phyloP scores from a whole-genome alignment of 2,329 filamentous ascomycete genomes.

The Simplicillium sp. region DNA sequence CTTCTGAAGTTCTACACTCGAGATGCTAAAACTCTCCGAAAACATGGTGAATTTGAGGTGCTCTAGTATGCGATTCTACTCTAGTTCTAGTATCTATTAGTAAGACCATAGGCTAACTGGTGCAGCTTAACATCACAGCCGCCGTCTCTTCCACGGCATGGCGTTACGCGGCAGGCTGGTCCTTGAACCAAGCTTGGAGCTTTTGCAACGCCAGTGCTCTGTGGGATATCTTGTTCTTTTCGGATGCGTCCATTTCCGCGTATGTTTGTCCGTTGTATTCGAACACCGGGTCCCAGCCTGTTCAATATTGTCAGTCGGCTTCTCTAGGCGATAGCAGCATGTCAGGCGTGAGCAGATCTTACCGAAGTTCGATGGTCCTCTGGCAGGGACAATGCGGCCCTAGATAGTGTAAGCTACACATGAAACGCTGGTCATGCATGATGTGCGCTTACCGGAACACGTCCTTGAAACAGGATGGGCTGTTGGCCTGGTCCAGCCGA shows the following conservation, averaged over 20 bases:
- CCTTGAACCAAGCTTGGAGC: constrained; percentile 70
- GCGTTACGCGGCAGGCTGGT: constrained; percentile 13
- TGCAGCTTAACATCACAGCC: background rate
- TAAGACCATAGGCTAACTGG: background rate
- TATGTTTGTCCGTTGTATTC: constrained; percentile 83
- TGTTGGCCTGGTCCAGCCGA: constrained; percentile 76
- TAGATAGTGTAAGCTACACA: constrained; percentile 11
- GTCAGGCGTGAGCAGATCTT: constrained; percentile 22
- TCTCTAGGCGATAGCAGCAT: background rate
- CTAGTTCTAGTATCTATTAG: background rate
- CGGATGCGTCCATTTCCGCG: constrained; percentile 80
- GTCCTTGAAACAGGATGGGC: constrained; percentile 82
- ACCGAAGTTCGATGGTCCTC: constrained; percentile 80
- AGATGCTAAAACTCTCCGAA: constrained; percentile 55
- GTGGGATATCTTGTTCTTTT: constrained; percentile 91
- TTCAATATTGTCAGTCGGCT: constrained; percentile 7
- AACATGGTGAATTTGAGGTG: constrained; percentile 70
- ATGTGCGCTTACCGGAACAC: constrained; percentile 55
- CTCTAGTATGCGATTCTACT: constrained; percentile 44
- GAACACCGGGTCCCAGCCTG: constrained; percentile 95
- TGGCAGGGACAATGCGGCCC: constrained; percentile 73
- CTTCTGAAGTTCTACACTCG: constrained; percentile 67
- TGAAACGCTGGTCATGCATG: too few species aligned
- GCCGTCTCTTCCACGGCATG: background rate
- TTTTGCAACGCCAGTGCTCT: constrained; percentile 80